phyloP scores from a whole-genome alignment of 1,284 basidiomycete species.

The Afroboletus lepidellus region DNA sequence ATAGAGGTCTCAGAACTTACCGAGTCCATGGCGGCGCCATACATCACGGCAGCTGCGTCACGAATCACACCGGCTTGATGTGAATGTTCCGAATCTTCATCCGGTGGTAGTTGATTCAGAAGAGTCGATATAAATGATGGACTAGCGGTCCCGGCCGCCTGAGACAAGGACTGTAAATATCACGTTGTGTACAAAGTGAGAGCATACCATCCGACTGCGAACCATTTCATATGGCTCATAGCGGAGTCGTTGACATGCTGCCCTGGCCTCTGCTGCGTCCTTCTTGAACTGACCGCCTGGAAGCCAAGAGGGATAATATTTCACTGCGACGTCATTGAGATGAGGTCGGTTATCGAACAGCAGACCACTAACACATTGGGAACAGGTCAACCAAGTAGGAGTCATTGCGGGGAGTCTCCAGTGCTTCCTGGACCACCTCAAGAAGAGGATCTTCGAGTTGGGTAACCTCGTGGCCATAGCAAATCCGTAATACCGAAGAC shows the following conservation, averaged over 20 bases:
- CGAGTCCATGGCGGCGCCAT: constrained; percentile 13
- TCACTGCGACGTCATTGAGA: constrained; percentile 3
- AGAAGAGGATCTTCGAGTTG: constrained; percentile 4
- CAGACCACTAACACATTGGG: constrained; percentile 3
- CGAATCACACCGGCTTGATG: constrained; percentile 11
- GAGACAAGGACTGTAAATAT: not conserved
- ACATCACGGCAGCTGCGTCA: constrained; percentile 11
- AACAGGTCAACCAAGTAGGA: constrained; percentile 13
- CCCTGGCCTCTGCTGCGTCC: constrained; percentile 4
- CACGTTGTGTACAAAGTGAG: not conserved
- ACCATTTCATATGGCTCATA: constrained; percentile 11
- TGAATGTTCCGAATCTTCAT: constrained; percentile 6
- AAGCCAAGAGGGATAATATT: constrained; percentile 15
- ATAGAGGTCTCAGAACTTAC: not conserved
- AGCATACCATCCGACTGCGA: constrained; percentile 9
- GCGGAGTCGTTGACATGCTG: constrained; percentile 1
- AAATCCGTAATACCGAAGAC: constrained; percentile 9
- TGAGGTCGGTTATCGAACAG: not conserved
- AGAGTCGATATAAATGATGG: constrained; percentile 15
- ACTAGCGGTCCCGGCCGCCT: constrained; percentile 10
- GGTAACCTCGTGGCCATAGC: constrained; percentile 13
- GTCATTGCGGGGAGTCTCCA: not conserved
- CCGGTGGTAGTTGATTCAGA: constrained; percentile 10
- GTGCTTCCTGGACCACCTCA: constrained; percentile 5
- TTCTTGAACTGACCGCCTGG: constrained; percentile 13